These are phyloP conservation scores for Chlorella sp. DNA, from an alignment of 139 green algal genomes.

Conservation along the genomic window DNA sequence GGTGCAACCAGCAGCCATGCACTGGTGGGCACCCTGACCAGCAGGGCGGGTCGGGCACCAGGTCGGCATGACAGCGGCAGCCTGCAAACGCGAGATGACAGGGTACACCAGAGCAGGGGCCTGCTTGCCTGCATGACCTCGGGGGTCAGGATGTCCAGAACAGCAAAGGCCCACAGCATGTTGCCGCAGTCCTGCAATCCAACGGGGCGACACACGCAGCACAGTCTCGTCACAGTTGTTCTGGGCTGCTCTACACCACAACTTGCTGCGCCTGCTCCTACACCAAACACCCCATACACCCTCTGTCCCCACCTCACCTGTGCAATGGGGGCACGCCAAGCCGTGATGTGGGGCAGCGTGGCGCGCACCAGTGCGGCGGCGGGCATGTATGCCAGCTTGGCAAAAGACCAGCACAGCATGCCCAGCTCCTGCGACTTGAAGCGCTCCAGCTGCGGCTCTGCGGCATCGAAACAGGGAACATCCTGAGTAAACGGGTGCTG, in stretches of 20 bases:
- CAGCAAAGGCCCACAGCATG: slow-evolving; percentile 48
- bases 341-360: slow-evolving; percentile 1
- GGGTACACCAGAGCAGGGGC: too few species aligned
- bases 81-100: too few species aligned
- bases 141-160: slow-evolving; percentile 42
- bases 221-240: too few species aligned
- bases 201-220: neutral
- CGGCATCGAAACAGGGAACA: neutral
- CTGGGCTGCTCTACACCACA: too few species aligned
- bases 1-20: too few species aligned
- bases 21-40: too few species aligned
- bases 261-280: too few species aligned
- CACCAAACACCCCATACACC: too few species aligned
- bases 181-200: slow-evolving; percentile 48
- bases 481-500: too few species aligned
- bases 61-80: too few species aligned
- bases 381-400: slow-evolving; percentile 53
- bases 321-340: slow-evolving; percentile 4
- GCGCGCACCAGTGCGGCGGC: slow-evolving; percentile 31
- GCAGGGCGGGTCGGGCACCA: too few species aligned
- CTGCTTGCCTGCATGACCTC: neutral
- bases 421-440: slow-evolving; percentile 38
- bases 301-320: slow-evolving; percentile 40
- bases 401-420: slow-evolving; percentile 43
- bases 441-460: neutral